Conservation (phyloP, 1,284 basidiomycete genomes). For the Trametes versicolor region DNA sequence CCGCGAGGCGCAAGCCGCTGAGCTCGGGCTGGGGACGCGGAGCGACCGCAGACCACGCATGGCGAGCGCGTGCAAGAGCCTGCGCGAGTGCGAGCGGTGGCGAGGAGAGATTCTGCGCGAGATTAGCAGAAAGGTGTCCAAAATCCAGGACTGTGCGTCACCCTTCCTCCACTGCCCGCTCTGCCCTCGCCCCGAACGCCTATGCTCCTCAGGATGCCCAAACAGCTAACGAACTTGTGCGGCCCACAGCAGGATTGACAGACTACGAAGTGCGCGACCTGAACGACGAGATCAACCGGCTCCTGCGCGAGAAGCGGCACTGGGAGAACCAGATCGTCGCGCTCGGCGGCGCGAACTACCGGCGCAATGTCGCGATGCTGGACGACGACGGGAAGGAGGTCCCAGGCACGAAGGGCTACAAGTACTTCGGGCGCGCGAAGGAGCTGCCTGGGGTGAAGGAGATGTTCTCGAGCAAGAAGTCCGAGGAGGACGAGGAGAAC, state of each 20-base stretch:
- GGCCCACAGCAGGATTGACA: slow-evolving; percentile 80
- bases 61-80: slow-evolving; percentile 89
- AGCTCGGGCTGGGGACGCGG: slow-evolving; percentile 89
- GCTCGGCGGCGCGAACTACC: slow-evolving; percentile 96
- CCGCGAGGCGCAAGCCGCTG: slow-evolving; percentile 95
- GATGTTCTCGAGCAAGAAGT: slow-evolving; percentile 87
- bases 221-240: background rate
- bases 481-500: slow-evolving; percentile 88
- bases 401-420: slow-evolving; percentile 97
- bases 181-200: slow-evolving; percentile 11
- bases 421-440: slow-evolving; percentile 96
- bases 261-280: slow-evolving; percentile 97
- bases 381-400: slow-evolving; percentile 96
- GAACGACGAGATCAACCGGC: slow-evolving; percentile 98
- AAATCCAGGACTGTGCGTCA: slow-evolving; percentile 93
- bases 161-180: slow-evolving; percentile 5
- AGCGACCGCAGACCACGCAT: slow-evolving; percentile 88
- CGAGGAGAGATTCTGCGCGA: slow-evolving; percentile 94
- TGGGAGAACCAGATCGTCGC: slow-evolving; percentile 98
- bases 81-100: slow-evolving; percentile 96
- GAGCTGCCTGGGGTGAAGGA: slow-evolving; percentile 97
- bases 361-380: slow-evolving; percentile 89
- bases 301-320: slow-evolving; percentile 94
- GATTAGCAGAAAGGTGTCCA: slow-evolving; percentile 95
- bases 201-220: background rate